phyloP scores from a whole-genome alignment of 2,329 filamentous ascomycete species.

The Harringtonia aguacate region DNA sequence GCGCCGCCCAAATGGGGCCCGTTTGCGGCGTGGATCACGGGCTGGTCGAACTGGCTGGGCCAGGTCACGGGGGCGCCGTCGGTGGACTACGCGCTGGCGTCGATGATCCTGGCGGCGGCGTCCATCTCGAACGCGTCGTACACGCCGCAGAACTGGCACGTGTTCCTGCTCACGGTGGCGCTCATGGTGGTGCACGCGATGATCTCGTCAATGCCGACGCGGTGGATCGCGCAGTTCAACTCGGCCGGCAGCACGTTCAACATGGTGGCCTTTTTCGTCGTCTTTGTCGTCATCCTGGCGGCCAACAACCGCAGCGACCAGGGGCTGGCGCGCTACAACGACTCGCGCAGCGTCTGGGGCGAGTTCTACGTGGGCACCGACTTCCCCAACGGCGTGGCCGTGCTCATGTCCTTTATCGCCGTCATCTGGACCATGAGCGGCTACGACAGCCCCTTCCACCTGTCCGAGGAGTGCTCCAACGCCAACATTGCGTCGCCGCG shows the following conservation, averaged over 20 bases:
- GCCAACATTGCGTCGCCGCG: conserved; percentile 59
- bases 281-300: conserved; percentile 59
- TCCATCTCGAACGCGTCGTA: conserved; percentile 60
- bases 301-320: conserved; percentile 40
- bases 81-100: conserved; percentile 54
- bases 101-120: conserved; percentile 61
- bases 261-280: conserved; percentile 53
- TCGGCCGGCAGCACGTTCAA: conserved; percentile 61
- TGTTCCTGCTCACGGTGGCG: conserved; percentile 54
- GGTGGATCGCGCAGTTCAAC: conserved; percentile 61
- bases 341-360: conserved; percentile 50
- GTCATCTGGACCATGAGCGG: conserved; percentile 62
- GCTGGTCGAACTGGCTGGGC: conserved; percentile 61
- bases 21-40: conserved; percentile 57
- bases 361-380: conserved; percentile 55
- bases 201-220: conserved; percentile 61
- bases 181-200: conserved; percentile 57
- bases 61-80: conserved; percentile 57
- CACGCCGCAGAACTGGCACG: conserved; percentile 53
- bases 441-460: conserved; percentile 60
- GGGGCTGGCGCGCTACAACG: conserved; percentile 19
- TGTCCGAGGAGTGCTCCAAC: conserved; percentile 68
- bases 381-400: conserved; percentile 55
- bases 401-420: conserved; percentile 61
- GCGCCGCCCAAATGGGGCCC: conserved; percentile 56